A percentile compares a stretch with the other conserved stretches of the same genome.
phyloP scores from a whole-genome alignment of 805 yeast genomes.

The Ogataea glucozyma region DNA sequence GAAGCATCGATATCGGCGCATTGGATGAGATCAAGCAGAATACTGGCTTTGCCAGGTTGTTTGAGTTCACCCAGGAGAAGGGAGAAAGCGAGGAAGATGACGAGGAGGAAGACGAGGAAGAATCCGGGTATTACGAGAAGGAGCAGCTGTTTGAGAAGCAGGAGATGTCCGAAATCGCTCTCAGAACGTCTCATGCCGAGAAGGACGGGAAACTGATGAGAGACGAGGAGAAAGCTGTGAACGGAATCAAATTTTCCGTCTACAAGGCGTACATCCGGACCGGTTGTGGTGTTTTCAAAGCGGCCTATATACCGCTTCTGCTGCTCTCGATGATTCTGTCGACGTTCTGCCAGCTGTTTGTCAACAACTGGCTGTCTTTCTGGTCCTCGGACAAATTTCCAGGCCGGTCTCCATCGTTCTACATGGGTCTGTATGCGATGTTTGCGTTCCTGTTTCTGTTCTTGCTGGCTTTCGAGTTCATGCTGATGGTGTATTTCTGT shows the following conservation, averaged over 20 bases:
- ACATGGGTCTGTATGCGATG: slow-evolving; percentile 73
- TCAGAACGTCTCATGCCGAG: slow-evolving; percentile 37
- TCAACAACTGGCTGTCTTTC: slow-evolving; percentile 78
- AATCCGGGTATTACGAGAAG: too few relatives aligned
- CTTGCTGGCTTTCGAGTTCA: slow-evolving; percentile 46
- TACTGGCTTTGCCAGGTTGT: slow-evolving; percentile 53
- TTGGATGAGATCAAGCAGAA: slow-evolving; percentile 48
- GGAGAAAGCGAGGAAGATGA: slow-evolving; percentile 17
- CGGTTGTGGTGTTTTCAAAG: slow-evolving; percentile 59
- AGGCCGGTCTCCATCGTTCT: slow-evolving; percentile 48
- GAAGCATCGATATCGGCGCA: slow-evolving; percentile 60
- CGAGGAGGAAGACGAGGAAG: slow-evolving; percentile 33
- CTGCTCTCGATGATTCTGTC: slow-evolving; percentile 33
- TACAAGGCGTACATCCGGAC: slow-evolving; percentile 51
- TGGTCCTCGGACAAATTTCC: slow-evolving; percentile 64
- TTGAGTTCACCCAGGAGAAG: slow-evolving; percentile 40
- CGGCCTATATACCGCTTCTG: slow-evolving; percentile 27
- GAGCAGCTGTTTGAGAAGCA: too few relatives aligned
- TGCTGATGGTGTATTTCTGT: slow-evolving; percentile 49
- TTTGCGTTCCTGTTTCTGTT: slow-evolving; percentile 52
- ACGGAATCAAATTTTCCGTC: slow-evolving; percentile 45
- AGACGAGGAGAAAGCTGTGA: slow-evolving; percentile 34
- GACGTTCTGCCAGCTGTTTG: slow-evolving; percentile 55
- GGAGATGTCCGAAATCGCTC: slow-evolving; percentile 18
- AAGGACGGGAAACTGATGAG: slow-evolving; percentile 43